Evolutionary conservation across 2,329 filamentous ascomycete genomes (phyloP), one percentile per base, ranked within the genome.

Genomic region (Monosporascus cannonballus): DNA sequence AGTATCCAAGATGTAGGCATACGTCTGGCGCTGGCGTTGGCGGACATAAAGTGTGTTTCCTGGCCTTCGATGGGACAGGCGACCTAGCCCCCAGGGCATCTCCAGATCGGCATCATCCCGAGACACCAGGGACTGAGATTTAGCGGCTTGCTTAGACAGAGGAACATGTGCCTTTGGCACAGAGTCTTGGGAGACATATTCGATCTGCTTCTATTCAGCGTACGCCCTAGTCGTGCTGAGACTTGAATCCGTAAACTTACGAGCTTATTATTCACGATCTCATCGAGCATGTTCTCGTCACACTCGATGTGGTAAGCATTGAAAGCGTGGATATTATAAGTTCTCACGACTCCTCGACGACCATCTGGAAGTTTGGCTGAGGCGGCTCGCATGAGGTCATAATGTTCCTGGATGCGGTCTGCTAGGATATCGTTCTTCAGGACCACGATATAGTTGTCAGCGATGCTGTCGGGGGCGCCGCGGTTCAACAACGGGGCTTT

Each of bases 281-380:
- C 51, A 0, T 63, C 57, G 2, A 65, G 55, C 14, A 52, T 59
- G 17, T 44, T 48, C 9, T 60, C 51, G 37, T 64, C 58, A 49
- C 63, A 65, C 20, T 65, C 59, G 11, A 65, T 48, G 41, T 65
- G 63, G 39, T 64, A 62, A 4, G 51, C 62, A n/a, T 59, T 58
- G 47, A 63, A 61, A 0, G 54, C 54, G 18, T 55, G 47, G 8
- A 64, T 53, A 22, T 55, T 58, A 46, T 60, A 65, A 6, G 58
- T 59, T 47, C 50, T 59, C 25, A 59, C 50, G 17, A 64, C 47
- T 2, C 63, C 63, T 46, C 54, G 55, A 8, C 51, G 56, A 6
- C 44, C 54, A 3, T 34, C 48, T 6, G 51, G 20, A n/a, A 44
- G 38, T 25, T 48, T 49, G 18, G 48, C 50, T 14, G 56, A 52